Evolutionary conservation across 164 flowering plant genomes (phyloP).

Genomic region (Hamamelis virginiana): DNA sequence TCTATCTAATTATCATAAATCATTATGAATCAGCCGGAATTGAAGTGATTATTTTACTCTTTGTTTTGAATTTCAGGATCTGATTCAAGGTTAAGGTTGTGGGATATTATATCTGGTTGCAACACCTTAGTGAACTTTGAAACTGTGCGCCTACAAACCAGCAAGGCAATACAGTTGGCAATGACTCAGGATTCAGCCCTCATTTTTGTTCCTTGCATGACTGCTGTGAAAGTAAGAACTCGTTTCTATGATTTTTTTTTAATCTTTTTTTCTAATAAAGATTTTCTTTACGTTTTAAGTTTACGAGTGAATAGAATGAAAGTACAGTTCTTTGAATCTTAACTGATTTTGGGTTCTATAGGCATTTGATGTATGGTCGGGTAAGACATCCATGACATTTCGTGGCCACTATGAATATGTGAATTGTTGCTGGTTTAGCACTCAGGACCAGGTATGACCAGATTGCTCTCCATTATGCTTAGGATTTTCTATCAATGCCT

Average conservation of each 20-base stretch:
- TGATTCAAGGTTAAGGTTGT: conserved; percentile 85
- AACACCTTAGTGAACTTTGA: conserved; percentile 89
- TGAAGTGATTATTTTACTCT: neutral
- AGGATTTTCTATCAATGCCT: neutral
- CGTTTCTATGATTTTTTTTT: neutral
- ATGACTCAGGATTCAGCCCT: conserved; percentile 61
- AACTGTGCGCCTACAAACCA: conserved; percentile 62
- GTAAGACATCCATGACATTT: conserved; percentile 57
- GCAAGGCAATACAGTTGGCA: conserved; percentile 73
- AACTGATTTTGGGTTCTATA: conserved; percentile 21
- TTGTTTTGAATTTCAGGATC: conserved; percentile 59
- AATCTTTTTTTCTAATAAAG: too few species aligned
- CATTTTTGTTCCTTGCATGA: conserved; percentile 95
- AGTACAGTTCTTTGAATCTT: neutral
- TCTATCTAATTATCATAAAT: neutral
- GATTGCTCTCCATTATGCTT: neutral
- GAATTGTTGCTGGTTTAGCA: conserved; percentile 83
- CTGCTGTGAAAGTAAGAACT: conserved; percentile 61
- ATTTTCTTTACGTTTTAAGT: too few species aligned
- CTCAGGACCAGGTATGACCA: conserved; percentile 72
- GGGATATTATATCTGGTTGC: conserved; percentile 92
- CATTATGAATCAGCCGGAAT: neutral
- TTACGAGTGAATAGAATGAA: neutral
- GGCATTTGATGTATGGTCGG: conserved; percentile 94
- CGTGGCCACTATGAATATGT: conserved; percentile 89